A percentile compares a stretch with the other conserved stretches of the same genome.
These are phyloP conservation scores for Papilionanthe hybrid DNA, from an alignment of 116 monocot species.

Conservation along the genomic window DNA sequence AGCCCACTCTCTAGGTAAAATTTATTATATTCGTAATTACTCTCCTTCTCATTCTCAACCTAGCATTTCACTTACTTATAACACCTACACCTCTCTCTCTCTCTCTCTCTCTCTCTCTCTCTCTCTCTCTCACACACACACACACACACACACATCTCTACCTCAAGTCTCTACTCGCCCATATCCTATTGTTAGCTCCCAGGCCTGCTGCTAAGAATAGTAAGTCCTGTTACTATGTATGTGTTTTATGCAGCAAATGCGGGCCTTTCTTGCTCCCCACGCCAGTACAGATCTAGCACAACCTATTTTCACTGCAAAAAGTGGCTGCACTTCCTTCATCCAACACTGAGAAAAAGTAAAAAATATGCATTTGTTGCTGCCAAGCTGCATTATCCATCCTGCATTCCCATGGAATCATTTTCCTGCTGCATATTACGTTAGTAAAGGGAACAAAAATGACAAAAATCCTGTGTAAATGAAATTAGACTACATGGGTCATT, in stretches of 20 bases:
- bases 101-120: background rate
- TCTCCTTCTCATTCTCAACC: too few species aligned
- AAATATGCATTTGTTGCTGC: background rate
- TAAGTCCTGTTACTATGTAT: background rate
- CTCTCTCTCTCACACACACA: background rate
- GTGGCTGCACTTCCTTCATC: background rate
- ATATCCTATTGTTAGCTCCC: too few species aligned
- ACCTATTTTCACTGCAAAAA: background rate
- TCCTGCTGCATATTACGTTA: background rate
- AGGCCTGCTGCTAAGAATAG: too few species aligned
- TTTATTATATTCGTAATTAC: too few species aligned
- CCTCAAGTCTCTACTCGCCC: background rate
- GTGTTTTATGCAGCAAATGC: background rate
- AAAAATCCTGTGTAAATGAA: background rate
- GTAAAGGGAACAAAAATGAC: background rate
- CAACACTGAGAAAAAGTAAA: background rate
- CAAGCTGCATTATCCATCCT: background rate
- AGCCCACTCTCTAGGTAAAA: too few species aligned
- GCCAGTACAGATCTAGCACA: background rate
- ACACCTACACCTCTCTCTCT: too few species aligned
- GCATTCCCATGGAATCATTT: background rate
- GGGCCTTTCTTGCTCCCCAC: background rate
- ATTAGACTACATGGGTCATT: background rate
- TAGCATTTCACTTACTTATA: too few species aligned
- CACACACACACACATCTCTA: background rate